Evolutionary conservation across 2,329 filamentous ascomycete genomes (phyloP), one percentile per base, ranked within the genome.

Genomic region (Neobulgaria alba): DNA sequence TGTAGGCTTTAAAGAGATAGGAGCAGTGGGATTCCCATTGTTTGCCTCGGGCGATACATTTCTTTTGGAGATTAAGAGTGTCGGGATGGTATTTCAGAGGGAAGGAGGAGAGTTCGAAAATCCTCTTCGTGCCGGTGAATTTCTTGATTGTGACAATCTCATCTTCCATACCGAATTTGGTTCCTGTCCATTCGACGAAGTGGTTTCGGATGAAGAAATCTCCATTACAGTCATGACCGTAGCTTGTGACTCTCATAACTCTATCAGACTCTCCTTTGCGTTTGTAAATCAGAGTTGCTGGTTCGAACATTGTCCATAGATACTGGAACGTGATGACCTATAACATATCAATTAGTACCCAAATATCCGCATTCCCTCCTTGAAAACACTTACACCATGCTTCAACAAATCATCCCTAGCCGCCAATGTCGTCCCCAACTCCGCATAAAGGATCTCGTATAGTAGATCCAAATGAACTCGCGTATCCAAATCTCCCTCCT

Each of bases 291-390:
- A 44, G 15, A 7, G 57, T 61, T 0, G 67, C 68, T 0, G 71
- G 72, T 37, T 65, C 63, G 51, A 74, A 72, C 19, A 75, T 64
- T n/a, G 68, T 68, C 71, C 70, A 74, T 8, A 68, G 60, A 34
- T 76, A 66, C 10, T 68, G 62, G 37, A 68, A 75, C 0, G 68
- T 68, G 37, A 77, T 68, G 33, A 75, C 72, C 0, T 67, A 12
- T 12, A 26, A 7, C 7, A 26, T 7, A 26, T 26, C 7, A 26
- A 7, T 26, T 12, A 26, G 12, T 12, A 26, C 23, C 23, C 23
- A 7, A 26, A 26, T 26, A 26, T 26, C 23, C 23, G 12, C 12
- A 26, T 12, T 12, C 12, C 23, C 23, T 7, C 12, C 23, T 26
- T 12, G 7, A 26, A 26, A 26, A 26, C 12, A 7, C 7, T 26